Evolutionary conservation across 2,329 filamentous ascomycete species (phyloP).

Genomic region (Clarireedia monteithiana): DNA sequence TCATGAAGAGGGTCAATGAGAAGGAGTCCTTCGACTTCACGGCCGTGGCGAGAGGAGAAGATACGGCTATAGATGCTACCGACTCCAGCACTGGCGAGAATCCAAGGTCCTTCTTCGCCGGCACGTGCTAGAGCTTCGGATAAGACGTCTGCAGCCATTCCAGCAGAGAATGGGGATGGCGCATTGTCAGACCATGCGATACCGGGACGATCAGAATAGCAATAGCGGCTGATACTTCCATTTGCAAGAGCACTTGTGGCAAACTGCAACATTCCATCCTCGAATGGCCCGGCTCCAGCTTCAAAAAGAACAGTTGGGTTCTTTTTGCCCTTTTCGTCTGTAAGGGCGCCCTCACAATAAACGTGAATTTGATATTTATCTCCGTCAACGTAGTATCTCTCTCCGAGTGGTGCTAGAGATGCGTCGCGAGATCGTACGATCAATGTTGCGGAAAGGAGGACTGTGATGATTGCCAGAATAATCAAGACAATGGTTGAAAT

Average conservation of each 20-base stretch:
- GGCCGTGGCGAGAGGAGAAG: conserved; percentile 76
- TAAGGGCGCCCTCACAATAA: conserved; percentile 71
- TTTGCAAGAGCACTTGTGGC: conserved; percentile 69
- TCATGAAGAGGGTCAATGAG: conserved; percentile 88
- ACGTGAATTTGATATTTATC: conserved; percentile 83
- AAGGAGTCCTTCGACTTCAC: conserved; percentile 68
- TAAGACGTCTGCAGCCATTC: conserved; percentile 83
- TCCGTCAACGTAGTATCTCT: conserved; percentile 72
- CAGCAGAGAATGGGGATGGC: conserved; percentile 85
- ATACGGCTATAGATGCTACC: conserved; percentile 86
- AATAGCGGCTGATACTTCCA: conserved; percentile 80
- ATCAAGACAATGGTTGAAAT: conserved; percentile 64
- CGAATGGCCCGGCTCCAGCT: conserved; percentile 71
- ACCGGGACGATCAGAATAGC: conserved; percentile 91
- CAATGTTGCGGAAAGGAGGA: conserved; percentile 74
- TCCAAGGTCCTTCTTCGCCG: conserved; percentile 81
- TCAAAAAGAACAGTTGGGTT: conserved; percentile 81
- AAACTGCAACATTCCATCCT: conserved; percentile 72
- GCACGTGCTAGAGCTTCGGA: conserved; percentile 76
- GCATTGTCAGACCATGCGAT: conserved; percentile 86
- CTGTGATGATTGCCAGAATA: conserved; percentile 56
- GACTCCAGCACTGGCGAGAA: conserved; percentile 78
- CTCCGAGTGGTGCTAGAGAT: conserved; percentile 63
- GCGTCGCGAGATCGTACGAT: conserved; percentile 75
- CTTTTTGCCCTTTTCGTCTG: conserved; percentile 43